A percentile compares a stretch with the other conserved stretches of the same genome.
Conservation (phyloP, 78 protist genomes). For the slime mould (Dictyostelium discoideum) region DNA sequence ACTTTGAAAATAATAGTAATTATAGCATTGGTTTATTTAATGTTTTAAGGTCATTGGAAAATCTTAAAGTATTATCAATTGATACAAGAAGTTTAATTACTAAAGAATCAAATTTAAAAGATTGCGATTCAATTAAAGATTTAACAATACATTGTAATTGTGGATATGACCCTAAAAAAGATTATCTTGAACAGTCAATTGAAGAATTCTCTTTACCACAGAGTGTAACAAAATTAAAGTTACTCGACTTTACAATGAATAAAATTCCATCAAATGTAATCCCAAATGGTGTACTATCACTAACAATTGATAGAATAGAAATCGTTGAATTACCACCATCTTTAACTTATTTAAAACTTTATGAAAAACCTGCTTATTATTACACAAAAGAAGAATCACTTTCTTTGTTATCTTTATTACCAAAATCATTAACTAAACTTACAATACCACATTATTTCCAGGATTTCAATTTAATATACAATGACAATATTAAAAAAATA, state of each 20-base stretch:
- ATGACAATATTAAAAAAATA: neutral
- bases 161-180: neutral
- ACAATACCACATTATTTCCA: neutral
- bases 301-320: neutral
- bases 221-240: neutral
- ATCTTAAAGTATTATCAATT: neutral
- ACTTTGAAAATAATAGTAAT: neutral
- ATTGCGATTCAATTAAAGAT: neutral
- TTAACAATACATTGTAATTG: neutral
- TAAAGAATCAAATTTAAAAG: neutral
- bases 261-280: neutral
- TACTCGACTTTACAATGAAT: neutral
- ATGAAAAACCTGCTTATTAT: neutral
- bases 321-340: neutral
- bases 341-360: neutral
- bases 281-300: neutral
- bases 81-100: neutral
- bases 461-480: neutral
- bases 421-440: neutral
- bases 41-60: neutral
- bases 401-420: neutral
- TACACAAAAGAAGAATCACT: neutral
- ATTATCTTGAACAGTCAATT: neutral
- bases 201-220: neutral
- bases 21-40: neutral